Evolutionary conservation across 1,284 basidiomycete genomes (phyloP), one percentile per base, ranked within the genome.

Genomic region (Stygiomarasmius scandens): DNA sequence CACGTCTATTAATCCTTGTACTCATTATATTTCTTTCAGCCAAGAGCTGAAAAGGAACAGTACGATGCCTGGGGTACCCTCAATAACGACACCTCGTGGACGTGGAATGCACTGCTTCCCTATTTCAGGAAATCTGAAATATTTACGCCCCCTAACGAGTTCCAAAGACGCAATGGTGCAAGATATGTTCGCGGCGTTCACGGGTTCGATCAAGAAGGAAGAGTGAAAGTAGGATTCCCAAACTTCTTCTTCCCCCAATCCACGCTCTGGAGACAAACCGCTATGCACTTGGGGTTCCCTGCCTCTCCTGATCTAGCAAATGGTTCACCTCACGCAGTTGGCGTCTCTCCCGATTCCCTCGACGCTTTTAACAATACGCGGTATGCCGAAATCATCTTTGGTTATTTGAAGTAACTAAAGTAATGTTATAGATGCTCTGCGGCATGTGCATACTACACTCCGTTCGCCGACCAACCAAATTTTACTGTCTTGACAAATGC

Each of bases 51-150:
- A 49, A 67, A 66, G 54, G 62, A 63, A 5, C 70, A 73, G 59
- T 73, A 73, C 58, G 67, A 72, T 48, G 61, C 65, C 1, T 69
- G 70, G 67, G 66, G 67, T 9, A 52, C 56, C 24, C 61, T 73
- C 12, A 71, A 72, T 57, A 65, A 70, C 59, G 68, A 70, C 53
- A 52, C 59, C 4, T 59, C 61, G 24, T 73, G 71, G 71, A 68
- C 67, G 1, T 73, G 71, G 71, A 54, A 64, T 22, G 48, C 55
- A 8, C 60, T 73, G 14, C 61, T 73, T 3, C 70, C 70, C 1
- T 71, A 64, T 55, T 72, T 73, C 61, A 66, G 66, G 53, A 63
- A 63, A 22, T 68, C 69, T 0, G 73, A 74, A 55, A 53, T 58
- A 11, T 69, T 71, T 50, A 68, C 67, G 0, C 65, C 67, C 2